These are phyloP conservation scores for Musa troglodytarum DNA, from an alignment of 176 grass and related monocot species.

Conservation along the genomic window DNA sequence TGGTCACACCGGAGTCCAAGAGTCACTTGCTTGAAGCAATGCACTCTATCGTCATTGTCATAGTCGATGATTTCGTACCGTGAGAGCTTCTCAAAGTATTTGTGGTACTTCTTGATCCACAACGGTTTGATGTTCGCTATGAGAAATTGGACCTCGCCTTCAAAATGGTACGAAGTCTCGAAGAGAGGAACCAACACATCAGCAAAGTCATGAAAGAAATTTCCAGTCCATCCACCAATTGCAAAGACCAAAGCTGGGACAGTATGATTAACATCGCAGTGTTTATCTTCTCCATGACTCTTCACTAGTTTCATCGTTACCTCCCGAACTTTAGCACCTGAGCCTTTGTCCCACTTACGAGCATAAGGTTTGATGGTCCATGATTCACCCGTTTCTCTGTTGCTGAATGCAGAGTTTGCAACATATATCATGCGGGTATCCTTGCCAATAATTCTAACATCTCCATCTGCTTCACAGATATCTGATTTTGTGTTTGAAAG, in stretches of 20 bases:
- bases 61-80: conserved; percentile 14
- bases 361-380: conserved; percentile 17
- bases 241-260: conserved; percentile 81
- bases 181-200: conserved; percentile 20
- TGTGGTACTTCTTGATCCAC: conserved; percentile 12
- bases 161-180: conserved; percentile 1
- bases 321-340: background rate
- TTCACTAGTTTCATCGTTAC: background rate
- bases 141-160: conserved; percentile 12
- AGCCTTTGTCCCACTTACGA: conserved; percentile 13
- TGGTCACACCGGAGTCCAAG: background rate
- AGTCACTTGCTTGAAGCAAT: conserved; percentile 11
- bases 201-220: conserved; percentile 40
- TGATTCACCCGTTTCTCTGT: background rate
- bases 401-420: background rate
- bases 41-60: conserved; percentile 6
- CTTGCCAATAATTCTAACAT: conserved; percentile 14
- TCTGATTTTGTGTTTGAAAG: background rate
- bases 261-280: conserved; percentile 32
- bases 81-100: background rate
- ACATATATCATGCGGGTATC: background rate
- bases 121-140: background rate
- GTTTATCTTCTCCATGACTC: background rate
- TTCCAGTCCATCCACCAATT: conserved; percentile 55
- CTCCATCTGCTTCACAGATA: conserved; percentile 2